Evolutionary conservation across 2,329 filamentous ascomycete genomes (phyloP).

Genomic region (Akanthomyces muscarius): DNA sequence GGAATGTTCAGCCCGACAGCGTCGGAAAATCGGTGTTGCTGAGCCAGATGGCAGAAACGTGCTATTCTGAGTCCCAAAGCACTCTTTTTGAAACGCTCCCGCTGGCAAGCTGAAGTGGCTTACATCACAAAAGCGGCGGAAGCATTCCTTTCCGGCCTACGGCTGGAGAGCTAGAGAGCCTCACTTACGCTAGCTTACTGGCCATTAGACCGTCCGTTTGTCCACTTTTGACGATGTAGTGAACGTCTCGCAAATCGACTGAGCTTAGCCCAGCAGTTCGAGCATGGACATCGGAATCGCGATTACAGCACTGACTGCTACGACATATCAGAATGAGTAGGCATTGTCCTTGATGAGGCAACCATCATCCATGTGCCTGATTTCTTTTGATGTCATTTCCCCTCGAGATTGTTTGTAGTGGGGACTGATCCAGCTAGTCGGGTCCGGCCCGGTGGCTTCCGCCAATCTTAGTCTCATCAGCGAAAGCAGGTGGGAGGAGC

Average conservation of each 20-base stretch:
- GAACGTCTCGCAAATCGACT: neutral
- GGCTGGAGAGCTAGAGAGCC: neutral
- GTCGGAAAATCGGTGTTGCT: neutral
- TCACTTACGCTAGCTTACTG: neutral
- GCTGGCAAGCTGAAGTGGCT: neutral
- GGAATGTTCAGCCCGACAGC: neutral
- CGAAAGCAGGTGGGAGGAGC: neutral
- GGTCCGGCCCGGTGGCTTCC: constrained; percentile 16
- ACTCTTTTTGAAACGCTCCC: constrained; percentile 1
- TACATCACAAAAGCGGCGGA: neutral
- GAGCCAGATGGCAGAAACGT: neutral
- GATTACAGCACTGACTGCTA: neutral
- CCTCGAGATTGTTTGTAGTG: constrained; percentile 14
- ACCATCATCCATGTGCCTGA: neutral
- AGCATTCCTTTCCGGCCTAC: neutral
- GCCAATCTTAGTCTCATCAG: constrained; percentile 4
- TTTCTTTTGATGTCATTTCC: constrained; percentile 14
- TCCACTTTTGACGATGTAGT: neutral
- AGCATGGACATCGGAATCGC: neutral
- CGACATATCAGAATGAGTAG: neutral
- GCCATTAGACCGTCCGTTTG: neutral
- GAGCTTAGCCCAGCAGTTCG: neutral
- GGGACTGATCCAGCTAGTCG: constrained; percentile 12
- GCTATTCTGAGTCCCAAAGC: neutral
- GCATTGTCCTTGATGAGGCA: neutral